These are phyloP conservation scores for Sporothrix dimorphospora DNA, from an alignment of 2,329 filamentous ascomycete genomes.

Conservation along the genomic window DNA sequence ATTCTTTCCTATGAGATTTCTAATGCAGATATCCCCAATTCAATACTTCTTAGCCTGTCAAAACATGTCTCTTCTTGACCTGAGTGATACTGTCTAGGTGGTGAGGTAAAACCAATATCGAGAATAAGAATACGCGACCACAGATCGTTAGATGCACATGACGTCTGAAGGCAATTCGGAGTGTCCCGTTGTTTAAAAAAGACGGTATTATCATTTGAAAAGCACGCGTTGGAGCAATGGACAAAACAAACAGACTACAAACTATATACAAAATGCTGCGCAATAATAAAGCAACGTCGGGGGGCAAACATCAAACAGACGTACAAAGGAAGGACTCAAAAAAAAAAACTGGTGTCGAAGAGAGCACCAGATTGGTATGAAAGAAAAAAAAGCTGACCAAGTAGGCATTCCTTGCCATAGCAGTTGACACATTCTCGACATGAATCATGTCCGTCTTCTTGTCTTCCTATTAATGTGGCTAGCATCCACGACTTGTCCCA, in stretches of 20 bases:
- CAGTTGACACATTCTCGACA: neutral
- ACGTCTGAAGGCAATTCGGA: too few species aligned
- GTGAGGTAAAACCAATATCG: neutral
- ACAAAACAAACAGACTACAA: neutral
- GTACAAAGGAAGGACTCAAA: neutral
- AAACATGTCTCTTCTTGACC: neutral
- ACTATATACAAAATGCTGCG: neutral
- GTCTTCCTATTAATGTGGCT: neutral
- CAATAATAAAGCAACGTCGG: neutral
- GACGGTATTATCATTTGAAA: too few species aligned
- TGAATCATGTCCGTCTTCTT: neutral
- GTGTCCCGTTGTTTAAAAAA: too few species aligned
- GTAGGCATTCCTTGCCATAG: neutral
- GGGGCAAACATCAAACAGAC: neutral
- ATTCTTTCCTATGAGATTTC: constrained; percentile 58
- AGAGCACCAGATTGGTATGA: neutral
- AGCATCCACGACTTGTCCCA: neutral
- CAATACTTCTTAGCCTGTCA: constrained; percentile 29
- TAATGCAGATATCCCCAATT: constrained; percentile 62
- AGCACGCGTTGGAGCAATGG: too few species aligned
- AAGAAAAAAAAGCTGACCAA: neutral
- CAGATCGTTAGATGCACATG: too few species aligned
- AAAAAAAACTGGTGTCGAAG: neutral
- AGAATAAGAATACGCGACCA: too few species aligned
- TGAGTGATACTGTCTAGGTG: neutral